Evolutionary conservation across 2,329 filamentous ascomycete species (phyloP), one percentile per base, ranked within the genome.

Genomic region (Orbilia quercus): DNA sequence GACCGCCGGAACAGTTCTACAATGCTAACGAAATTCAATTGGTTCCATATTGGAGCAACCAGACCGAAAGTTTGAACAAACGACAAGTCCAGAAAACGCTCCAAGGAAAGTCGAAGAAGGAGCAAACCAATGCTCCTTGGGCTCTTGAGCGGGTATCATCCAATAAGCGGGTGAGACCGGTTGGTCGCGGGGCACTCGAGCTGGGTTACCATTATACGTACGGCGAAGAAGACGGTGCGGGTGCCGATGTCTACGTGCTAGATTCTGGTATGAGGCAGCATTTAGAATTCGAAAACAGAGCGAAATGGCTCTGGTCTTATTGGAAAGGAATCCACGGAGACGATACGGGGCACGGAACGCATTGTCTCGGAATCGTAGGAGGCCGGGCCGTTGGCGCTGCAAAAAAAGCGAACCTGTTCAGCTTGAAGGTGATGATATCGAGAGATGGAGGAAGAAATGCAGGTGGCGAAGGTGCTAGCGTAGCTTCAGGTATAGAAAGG

Each of bases 221-320:
- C 22, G 77, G 60, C 22, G 40, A 28, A 5, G 57, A 53, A n/a
- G 76, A 77, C 2, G 83, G 82, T 4, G 78, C 79, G 47, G 82
- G 80, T 11, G 83, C 82, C 1, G 84, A 82, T 51, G 79, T 82
- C n/a, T 84, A 85, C 75, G 77, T 84, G 42, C 79, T 84, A 42
- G 83, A 84, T 75, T 82, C 82, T 2, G 83, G 83, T 1, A 82
- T 79, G 36, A 75, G 76, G 12, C 23, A 64, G 1, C 75, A 78
- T 40, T 62, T 60, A 7, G 77, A 78, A 18, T 79, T 79, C 45
- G 78, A 76, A 4, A 75, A 74, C 7, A 76, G 77, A 16, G 77
- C 75, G 0, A 77, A 64, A 22, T 76, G 60, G 42, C 74, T 65
- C 12, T 78, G 77, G 14, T 66, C 72, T 7, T 74, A 75, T 62